Conservation (phyloP, 352 stramenopile species). For the Paralagenidium karlingii region DNA sequence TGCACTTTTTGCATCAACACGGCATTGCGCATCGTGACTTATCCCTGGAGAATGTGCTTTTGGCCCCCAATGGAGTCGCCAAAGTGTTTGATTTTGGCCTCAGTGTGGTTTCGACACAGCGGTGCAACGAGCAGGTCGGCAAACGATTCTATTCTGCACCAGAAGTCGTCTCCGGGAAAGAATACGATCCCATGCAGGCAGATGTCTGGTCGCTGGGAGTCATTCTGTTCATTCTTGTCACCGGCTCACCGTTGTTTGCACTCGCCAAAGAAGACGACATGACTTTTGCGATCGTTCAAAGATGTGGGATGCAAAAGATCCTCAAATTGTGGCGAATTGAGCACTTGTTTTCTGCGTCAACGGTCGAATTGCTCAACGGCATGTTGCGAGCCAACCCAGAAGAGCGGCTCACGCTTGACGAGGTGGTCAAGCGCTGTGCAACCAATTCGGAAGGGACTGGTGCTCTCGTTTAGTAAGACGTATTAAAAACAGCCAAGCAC, state of each 20-base stretch:
- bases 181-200: slow-evolving; percentile 28
- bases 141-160: slow-evolving; percentile 62
- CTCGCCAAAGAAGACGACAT: too few species aligned
- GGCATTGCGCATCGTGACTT: slow-evolving; percentile 3
- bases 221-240: slow-evolving; percentile 53
- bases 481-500: too few species aligned
- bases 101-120: background rate
- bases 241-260: slow-evolving; percentile 70
- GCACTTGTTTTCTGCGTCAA: too few species aligned
- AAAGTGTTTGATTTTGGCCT: slow-evolving; percentile 7
- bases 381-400: slow-evolving; percentile 22
- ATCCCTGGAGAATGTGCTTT: slow-evolving; percentile 7
- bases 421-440: too few species aligned
- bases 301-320: too few species aligned
- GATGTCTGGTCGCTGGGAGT: slow-evolving; percentile 60
- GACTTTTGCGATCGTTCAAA: too few species aligned
- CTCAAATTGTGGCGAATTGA: too few species aligned
- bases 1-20: slow-evolving; percentile 6
- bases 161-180: slow-evolving; percentile 24
- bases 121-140: slow-evolving; percentile 23
- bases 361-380: too few species aligned
- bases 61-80: slow-evolving; percentile 1
- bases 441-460: too few species aligned
- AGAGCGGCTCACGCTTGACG: slow-evolving; percentile 17
- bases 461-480: too few species aligned